Evolutionary conservation across 768 basidiomycete genomes (phyloP).

Genomic region (Podaxis sp.): DNA sequence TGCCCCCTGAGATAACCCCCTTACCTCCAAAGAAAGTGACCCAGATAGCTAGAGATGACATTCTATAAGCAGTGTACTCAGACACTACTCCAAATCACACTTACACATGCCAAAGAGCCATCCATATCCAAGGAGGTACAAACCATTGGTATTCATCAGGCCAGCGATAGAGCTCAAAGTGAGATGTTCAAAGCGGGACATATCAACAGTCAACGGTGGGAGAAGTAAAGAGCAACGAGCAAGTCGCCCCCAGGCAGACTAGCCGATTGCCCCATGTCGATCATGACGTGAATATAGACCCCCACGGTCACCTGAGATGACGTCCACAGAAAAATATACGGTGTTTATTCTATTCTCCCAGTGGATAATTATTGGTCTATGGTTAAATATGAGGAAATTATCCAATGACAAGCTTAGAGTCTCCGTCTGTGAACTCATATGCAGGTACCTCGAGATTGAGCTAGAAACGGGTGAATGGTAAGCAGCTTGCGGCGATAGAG

Average conservation of each 20-base stretch:
- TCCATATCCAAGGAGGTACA: constrained; percentile 57
- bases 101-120: constrained; percentile 74
- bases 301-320: constrained; percentile 11
- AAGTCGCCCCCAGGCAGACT: background rate
- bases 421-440: constrained; percentile 85
- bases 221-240: background rate
- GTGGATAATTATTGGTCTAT: constrained; percentile 18
- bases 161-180: constrained; percentile 32
- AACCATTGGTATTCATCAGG: constrained; percentile 36
- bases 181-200: constrained; percentile 27
- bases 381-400: constrained; percentile 34
- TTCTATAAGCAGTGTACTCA: background rate
- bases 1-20: background rate
- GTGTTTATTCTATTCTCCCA: constrained; percentile 13
- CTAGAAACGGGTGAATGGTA: constrained; percentile 34
- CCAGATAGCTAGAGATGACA: constrained; percentile 46
- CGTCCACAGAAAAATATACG: constrained; percentile 11
- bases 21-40: constrained; percentile 66
- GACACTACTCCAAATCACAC: constrained; percentile 23
- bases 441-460: constrained; percentile 93
- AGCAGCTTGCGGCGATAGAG: constrained; percentile 10
- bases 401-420: constrained; percentile 86
- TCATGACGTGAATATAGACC: background rate
- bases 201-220: background rate
- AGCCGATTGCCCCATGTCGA: background rate